phyloP scores from a whole-genome alignment of 352 stramenopile species.

The Phytophthora megakarya region DNA sequence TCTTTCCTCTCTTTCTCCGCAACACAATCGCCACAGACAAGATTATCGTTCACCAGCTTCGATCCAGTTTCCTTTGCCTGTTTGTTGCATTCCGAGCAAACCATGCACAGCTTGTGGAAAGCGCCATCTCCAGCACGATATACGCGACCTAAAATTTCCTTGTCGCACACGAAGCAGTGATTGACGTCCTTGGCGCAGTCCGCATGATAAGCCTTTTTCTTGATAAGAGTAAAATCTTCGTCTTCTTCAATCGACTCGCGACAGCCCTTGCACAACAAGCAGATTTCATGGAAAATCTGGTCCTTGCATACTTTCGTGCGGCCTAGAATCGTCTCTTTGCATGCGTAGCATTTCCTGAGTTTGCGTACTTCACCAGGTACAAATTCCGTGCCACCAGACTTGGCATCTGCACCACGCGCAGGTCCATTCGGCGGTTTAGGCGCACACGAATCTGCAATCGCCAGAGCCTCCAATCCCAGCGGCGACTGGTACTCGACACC shows the following conservation, averaged over 20 bases:
- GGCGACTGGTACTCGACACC: slow-evolving; percentile 47
- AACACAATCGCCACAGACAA: slow-evolving; percentile 64
- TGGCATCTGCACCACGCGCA: slow-evolving; percentile 55
- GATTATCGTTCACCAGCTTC: slow-evolving; percentile 56
- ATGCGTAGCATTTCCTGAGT: slow-evolving; percentile 78
- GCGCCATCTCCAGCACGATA: slow-evolving; percentile 64
- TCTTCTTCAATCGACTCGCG: slow-evolving; percentile 79
- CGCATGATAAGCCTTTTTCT: slow-evolving; percentile 82
- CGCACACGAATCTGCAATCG: slow-evolving; percentile 37
- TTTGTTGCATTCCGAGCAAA: slow-evolving; percentile 75
- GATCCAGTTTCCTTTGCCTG: slow-evolving; percentile 63
- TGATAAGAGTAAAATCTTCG: slow-evolving; percentile 79
- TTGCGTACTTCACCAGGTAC: slow-evolving; percentile 75
- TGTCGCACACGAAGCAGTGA: slow-evolving; percentile 76
- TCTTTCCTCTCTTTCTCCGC: slow-evolving; percentile 58
- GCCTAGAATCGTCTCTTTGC: slow-evolving; percentile 84
- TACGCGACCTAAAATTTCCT: slow-evolving; percentile 82
- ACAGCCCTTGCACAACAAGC: slow-evolving; percentile 74
- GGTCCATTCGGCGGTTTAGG: slow-evolving; percentile 45
- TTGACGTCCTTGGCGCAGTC: slow-evolving; percentile 74
- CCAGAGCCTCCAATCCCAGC: slow-evolving; percentile 40
- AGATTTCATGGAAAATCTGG: slow-evolving; percentile 89
- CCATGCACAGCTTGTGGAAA: slow-evolving; percentile 85
- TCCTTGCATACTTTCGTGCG: slow-evolving; percentile 75
- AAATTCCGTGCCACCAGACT: slow-evolving; percentile 54